Evolutionary conservation across 768 basidiomycete genomes (phyloP).

Genomic region (Tulasnella sp.): DNA sequence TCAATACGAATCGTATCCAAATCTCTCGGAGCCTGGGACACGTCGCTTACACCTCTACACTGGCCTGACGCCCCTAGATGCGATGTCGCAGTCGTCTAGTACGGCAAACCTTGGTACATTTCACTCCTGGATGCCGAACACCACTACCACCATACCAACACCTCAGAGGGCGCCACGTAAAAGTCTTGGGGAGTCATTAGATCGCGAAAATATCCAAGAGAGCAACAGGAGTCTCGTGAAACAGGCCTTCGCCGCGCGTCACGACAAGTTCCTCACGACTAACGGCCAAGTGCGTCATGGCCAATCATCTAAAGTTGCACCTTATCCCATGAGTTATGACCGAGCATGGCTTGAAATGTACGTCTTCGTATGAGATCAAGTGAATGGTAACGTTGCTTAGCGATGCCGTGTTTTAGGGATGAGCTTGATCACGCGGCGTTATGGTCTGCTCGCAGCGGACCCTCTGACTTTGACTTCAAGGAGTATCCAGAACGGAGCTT

Average conservation of each 20-base stretch:
- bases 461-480: slow-evolving; percentile 9
- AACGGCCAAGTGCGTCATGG: background rate
- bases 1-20: too few species aligned
- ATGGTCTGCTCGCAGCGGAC: background rate
- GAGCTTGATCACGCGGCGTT: background rate
- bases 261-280: slow-evolving; percentile 1
- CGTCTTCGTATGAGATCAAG: background rate
- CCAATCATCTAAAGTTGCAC: background rate
- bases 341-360: slow-evolving; percentile 2
- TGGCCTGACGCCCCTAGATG: too few species aligned
- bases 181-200: background rate
- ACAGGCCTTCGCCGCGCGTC: slow-evolving; percentile 2
- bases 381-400: background rate
- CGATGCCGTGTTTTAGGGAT: background rate
- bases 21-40: too few species aligned
- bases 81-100: too few species aligned
- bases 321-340: slow-evolving; percentile 11
- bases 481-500: slow-evolving; percentile 3
- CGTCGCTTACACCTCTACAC: too few species aligned
- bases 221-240: background rate
- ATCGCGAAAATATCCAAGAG: background rate
- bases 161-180: background rate
- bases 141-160: background rate
- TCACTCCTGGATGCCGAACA: too few species aligned
- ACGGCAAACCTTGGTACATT: too few species aligned